Base-by-base conservation (phyloP, 352 stramenopile genomes). In the Pythium rishiriense region DNA sequence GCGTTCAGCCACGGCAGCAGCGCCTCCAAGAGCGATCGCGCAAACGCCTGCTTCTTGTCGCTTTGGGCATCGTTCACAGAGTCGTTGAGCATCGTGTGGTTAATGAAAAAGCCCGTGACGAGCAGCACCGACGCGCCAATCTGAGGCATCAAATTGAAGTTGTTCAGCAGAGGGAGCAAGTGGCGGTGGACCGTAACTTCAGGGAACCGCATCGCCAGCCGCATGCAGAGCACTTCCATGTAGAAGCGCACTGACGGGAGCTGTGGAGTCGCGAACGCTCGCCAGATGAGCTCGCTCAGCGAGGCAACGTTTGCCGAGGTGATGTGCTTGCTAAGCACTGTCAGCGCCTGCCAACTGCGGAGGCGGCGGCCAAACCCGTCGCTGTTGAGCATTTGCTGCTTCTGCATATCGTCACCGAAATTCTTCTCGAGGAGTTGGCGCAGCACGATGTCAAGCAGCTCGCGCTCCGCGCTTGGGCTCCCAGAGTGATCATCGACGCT, bases 351-450 rank as follows among this genome's bases (percentile, higher is more conserved):
- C 86, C 84, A 93, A 29, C 79, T 85, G 21, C 86, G 83, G 25
- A 95, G 47, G 26, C 93, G 83, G 51, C 79, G 73, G 9, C 86
- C 86, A 68, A 93, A 95, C 19, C 78, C 81, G 43, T 93, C 81
- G 54, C 83, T 93, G 71, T 93, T 88, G 37, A 93, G 67, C 86
- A 95, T 95, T 58, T 93, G 83, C 58, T 88, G 83, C 72, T 85
- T 90, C n/a, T 79, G 64, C 73, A 73, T 85, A 22, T 93, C 86
- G 3, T 77, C 74, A 6, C 66, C 78, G 43, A 79, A 66, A 25
- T 91, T 85, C n/a, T 85, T 72, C 45, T 65, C 53, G 11, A 94
- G 51, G 2, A 67, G 42, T 31, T 67, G 60, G 39, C 15, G 21
- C 21, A 67, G 43, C 39, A 69, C 62, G 5, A 28, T 43, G 28